Evolutionary conservation across 2,329 filamentous ascomycete species (phyloP), one percentile per base, ranked within the genome.

Genomic region (Westerdykella ornata): DNA sequence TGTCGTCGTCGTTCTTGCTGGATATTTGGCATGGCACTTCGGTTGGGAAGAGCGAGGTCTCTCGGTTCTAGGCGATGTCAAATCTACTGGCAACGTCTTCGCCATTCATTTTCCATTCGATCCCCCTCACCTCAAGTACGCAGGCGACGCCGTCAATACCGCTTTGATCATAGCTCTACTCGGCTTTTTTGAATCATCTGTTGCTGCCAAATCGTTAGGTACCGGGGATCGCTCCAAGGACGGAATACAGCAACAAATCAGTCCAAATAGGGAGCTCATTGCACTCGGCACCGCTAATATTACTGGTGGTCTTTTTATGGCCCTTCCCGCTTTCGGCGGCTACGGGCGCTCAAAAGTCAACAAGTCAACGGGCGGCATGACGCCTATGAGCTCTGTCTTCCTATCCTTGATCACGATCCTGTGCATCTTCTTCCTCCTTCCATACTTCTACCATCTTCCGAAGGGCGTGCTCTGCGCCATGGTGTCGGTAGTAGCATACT

Each of bases 101-200:
- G 74, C 80, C 2, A 88, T 96, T 52, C 81, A 85, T 46, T 96
- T 89, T 76, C 90, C 92, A 0, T 92, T 96, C 57, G 79, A 82
- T 49, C 69, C 78, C 2, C 74, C 78, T 4, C 80, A 94, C 53
- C 81, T 97, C 73, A 76, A 79, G 17, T 84, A 96, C 60, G 85
- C 94, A 40, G 82, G 85, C 16, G 84, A 88, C 47, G 85, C 88
- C 29, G 84, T 97, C 76, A 83, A 86, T 38, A 97, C 92, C 0
- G 85, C 88, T 0, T 95, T 98, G 58, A 74, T 97, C 40, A 95
- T 98, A 49, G 88, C 89, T 1, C 74, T 98, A 17, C 80, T 98
- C 0, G 92, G 92, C n/a, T 98, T 98, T 68, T 98, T 98, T 56
- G 92, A 98, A 66, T 95, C 88, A 2, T 95, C 88, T 0, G 88